Conservation (phyloP, 208 protist genomes). For the Vickermania ingenoplastis region DNA sequence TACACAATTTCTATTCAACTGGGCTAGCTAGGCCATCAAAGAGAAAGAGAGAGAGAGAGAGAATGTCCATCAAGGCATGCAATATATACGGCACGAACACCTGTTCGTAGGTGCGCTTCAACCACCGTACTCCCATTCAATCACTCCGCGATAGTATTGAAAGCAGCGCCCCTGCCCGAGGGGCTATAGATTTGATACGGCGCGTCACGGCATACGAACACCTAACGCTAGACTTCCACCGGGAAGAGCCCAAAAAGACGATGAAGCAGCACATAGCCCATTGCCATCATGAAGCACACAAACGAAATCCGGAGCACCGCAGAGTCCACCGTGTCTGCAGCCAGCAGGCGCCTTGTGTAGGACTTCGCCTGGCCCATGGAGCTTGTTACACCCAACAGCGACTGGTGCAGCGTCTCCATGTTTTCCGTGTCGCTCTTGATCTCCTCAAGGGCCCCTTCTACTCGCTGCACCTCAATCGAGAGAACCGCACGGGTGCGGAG, state of each 20-base stretch:
- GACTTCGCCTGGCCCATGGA: slow-evolving; percentile 53
- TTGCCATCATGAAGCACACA: slow-evolving; percentile 39
- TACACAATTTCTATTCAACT: too few species aligned
- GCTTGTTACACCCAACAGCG: slow-evolving; percentile 53
- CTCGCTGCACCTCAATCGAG: slow-evolving; percentile 59
- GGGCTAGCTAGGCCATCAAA: too few species aligned
- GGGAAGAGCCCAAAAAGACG: slow-evolving; percentile 63
- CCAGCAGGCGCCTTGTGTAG: slow-evolving; percentile 41
- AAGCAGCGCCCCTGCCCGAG: too few species aligned
- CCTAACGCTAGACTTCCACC: too few species aligned
- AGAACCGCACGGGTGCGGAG: slow-evolving; percentile 66
- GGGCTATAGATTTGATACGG: too few species aligned
- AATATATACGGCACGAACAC: too few species aligned
- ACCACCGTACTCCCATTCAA: too few species aligned
- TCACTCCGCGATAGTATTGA: too few species aligned
- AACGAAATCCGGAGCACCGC: slow-evolving; percentile 46
- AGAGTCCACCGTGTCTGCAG: slow-evolving; percentile 56
- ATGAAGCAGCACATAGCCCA: slow-evolving; percentile 56
- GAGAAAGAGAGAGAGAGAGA: too few species aligned
- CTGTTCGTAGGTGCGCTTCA: too few species aligned
- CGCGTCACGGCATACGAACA: too few species aligned
- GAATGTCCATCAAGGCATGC: too few species aligned
- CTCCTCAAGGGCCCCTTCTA: slow-evolving; percentile 49
- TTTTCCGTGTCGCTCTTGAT: slow-evolving; percentile 36
- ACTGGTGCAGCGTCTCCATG: slow-evolving; percentile 27